These are phyloP conservation scores for Penstemon eatonii DNA, from an alignment of 257 asterid genomes.

Conservation along the genomic window DNA sequence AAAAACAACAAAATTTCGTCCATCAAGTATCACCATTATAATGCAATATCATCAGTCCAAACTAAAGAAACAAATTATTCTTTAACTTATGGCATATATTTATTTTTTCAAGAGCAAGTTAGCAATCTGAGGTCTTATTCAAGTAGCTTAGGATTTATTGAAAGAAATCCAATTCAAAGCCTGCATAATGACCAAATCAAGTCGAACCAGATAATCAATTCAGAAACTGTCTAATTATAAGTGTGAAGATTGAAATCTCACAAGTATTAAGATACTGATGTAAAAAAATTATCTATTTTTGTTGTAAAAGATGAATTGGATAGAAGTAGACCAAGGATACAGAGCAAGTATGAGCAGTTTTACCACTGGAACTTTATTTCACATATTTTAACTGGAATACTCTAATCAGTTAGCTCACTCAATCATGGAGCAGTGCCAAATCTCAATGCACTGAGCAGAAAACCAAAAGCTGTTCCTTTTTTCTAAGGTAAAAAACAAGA, in stretches of 20 bases:
- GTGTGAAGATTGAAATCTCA: background rate
- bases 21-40: conserved; percentile 5
- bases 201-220: conserved; percentile 12
- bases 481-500: background rate
- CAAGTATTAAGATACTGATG: background rate
- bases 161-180: conserved; percentile 1
- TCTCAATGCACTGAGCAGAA: background rate
- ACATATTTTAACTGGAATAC: conserved; percentile 3
- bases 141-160: too few relatives aligned
- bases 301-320: conserved; percentile 5
- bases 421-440: conserved; percentile 5
- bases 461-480: background rate
- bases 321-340: conserved; percentile 20
- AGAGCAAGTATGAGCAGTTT: background rate
- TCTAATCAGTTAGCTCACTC: conserved; percentile 11
- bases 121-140: background rate
- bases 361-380: background rate
- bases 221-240: conserved; percentile 1
- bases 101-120: background rate
- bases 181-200: conserved; percentile 2
- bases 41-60: conserved; percentile 8
- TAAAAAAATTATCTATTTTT: background rate
- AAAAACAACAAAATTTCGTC: conserved; percentile 19
- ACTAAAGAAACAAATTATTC: background rate
- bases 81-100: background rate